These are phyloP conservation scores for Corymbia calophylla DNA, from an alignment of 441 rosid species.

Conservation along the genomic window DNA sequence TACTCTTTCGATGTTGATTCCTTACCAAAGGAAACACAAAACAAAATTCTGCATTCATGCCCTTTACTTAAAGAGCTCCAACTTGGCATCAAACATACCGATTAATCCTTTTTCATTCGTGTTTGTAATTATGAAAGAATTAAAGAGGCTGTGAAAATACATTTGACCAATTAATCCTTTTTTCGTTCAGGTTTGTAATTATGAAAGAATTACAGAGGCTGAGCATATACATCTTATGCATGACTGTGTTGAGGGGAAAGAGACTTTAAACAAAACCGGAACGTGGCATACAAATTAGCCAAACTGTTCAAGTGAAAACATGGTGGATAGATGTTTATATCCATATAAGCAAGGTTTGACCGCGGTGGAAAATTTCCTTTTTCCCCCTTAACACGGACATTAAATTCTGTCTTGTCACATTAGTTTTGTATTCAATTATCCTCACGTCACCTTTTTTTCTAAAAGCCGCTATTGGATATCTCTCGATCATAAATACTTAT, in stretches of 20 bases:
- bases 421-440: background rate
- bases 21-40: too few species aligned
- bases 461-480: background rate
- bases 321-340: background rate
- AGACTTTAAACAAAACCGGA: background rate
- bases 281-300: background rate
- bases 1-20: background rate
- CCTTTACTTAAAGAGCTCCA: background rate
- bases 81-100: background rate
- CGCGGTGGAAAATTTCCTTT: background rate
- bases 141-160: background rate
- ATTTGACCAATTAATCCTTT: background rate
- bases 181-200: background rate
- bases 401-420: background rate
- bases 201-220: background rate
- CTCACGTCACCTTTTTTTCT: background rate
- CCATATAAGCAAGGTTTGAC: too few species aligned
- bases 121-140: background rate
- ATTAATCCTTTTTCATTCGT: background rate
- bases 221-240: background rate
- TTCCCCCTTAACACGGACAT: background rate
- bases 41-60: background rate
- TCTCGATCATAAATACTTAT: background rate
- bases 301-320: background rate
- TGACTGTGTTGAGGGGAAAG: background rate